These are phyloP conservation scores for Magnolia sinica DNA, from an alignment of 164 flowering plant species.

Conservation along the genomic window DNA sequence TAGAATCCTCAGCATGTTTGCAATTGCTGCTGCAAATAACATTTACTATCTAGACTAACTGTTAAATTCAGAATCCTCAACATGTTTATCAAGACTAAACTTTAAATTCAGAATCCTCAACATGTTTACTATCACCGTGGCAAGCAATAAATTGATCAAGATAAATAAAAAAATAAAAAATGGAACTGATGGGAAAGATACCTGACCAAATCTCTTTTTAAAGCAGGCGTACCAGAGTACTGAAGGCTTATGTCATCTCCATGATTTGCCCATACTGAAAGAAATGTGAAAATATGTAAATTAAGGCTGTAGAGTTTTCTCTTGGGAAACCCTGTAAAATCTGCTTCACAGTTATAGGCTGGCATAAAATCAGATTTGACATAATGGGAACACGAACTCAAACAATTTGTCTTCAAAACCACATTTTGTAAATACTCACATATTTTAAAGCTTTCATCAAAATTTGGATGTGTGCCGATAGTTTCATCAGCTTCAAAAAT, in stretches of 20 bases:
- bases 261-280: conserved; percentile 95
- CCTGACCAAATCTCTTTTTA: conserved; percentile 99
- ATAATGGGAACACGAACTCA: background rate
- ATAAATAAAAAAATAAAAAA: background rate
- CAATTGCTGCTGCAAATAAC: no score
- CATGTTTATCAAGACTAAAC: no score
- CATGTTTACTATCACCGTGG: no score
- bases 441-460: conserved; percentile 78
- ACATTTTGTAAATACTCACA: conserved; percentile 40
- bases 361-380: background rate
- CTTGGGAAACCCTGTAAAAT: background rate
- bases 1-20: no score
- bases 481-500: conserved; percentile 73
- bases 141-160: background rate
- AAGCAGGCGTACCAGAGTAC: conserved; percentile 95
- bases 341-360: background rate
- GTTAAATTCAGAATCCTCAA: no score
- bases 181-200: conserved; percentile 15
- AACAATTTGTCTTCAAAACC: background rate
- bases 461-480: conserved; percentile 58
- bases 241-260: conserved; percentile 97
- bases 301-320: background rate
- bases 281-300: background rate
- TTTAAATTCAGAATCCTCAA: no score
- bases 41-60: no score